Evolutionary conservation across 306 rosid species (phyloP), one percentile per base, ranked within the genome.

Genomic region (Alnus glutinosa): DNA sequence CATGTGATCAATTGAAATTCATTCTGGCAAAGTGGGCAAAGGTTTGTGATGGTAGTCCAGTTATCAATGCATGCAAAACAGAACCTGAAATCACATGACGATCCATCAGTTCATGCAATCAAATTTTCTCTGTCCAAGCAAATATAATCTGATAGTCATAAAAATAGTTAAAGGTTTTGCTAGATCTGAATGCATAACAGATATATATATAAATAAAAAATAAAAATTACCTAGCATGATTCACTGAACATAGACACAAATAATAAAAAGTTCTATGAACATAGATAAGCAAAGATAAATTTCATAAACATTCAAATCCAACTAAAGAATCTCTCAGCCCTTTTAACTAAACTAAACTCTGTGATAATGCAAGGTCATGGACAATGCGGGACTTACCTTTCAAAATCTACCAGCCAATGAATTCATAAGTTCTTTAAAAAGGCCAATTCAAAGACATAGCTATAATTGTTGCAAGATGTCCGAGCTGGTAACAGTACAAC

Each of bases 1-100:
- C 98, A 95, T 49, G 99, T 95, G 84, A 95, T 93, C 80, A 95
- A 79, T 86, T 93, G 99, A 85, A 93, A 93, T 85, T 95, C 99
- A 62, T 95, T 89, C 93, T 93, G 99, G 91, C 99, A 95, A 80
- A 95, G 98, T 15, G 97, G 99, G 82, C 99, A 95, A 74, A 95
- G 98, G 84, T 91, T 95, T 62, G 99, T 95, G 82, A 95, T 95
- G 71, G 97, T 87, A 78, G 98, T 94, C 99, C 99, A 95, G 80
- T 93, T 95, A 91, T 95, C 98, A 73, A 95, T 95, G 90, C 99
- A 95, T 57, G 75, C 88, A 83, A 95, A 95, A 87, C 98, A 95
- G 83, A 93, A 95, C 99, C 99, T 95, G 88, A 42, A 78, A 85
- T 71, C 75, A 77, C 75, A 83, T 68, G 51, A 75, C 28, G 57